These are phyloP conservation scores for Cryptomeria japonica DNA, from an alignment of 75 land plant species.

Conservation along the genomic window DNA sequence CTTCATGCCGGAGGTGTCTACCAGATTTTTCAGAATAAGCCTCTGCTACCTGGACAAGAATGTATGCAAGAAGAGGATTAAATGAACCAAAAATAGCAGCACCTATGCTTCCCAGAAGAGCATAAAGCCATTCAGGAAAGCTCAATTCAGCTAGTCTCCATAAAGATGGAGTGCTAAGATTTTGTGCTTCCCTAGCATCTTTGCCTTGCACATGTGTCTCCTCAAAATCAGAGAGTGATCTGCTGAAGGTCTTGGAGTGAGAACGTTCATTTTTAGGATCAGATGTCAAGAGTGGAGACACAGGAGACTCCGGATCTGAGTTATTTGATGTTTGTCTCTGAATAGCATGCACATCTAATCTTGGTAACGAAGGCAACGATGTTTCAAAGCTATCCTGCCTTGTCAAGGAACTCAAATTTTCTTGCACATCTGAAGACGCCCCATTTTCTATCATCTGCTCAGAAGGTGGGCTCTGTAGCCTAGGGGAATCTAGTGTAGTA, in stretches of 20 bases:
- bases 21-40: slow-evolving; percentile 55
- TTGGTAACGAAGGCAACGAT: slow-evolving; percentile 65
- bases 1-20: slow-evolving; percentile 44
- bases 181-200: slow-evolving; percentile 27
- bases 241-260: slow-evolving; percentile 96
- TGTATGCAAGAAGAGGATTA: slow-evolving; percentile 97
- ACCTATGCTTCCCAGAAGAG: slow-evolving; percentile 94
- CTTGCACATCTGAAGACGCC: slow-evolving; percentile 41
- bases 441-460: slow-evolving; percentile 71
- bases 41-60: slow-evolving; percentile 71
- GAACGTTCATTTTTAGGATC: slow-evolving; percentile 98
- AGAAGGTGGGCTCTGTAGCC: slow-evolving; percentile 67
- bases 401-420: slow-evolving; percentile 52
- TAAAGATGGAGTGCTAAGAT: slow-evolving; percentile 64
- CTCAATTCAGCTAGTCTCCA: slow-evolving; percentile 92
- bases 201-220: slow-evolving; percentile 29
- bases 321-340: slow-evolving; percentile 54
- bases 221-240: slow-evolving; percentile 61
- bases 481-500: slow-evolving; percentile 38
- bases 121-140: slow-evolving; percentile 98
- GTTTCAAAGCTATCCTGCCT: slow-evolving; percentile 90
- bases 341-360: slow-evolving; percentile 66
- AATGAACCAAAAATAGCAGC: slow-evolving; percentile 99
- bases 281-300: slow-evolving; percentile 96
- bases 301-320: slow-evolving; percentile 95